A percentile compares a stretch with the other conserved stretches of the same genome.
Conservation (phyloP, 495 filamentous ascomycete genomes). For the Hyaloscypha finlandica region DNA sequence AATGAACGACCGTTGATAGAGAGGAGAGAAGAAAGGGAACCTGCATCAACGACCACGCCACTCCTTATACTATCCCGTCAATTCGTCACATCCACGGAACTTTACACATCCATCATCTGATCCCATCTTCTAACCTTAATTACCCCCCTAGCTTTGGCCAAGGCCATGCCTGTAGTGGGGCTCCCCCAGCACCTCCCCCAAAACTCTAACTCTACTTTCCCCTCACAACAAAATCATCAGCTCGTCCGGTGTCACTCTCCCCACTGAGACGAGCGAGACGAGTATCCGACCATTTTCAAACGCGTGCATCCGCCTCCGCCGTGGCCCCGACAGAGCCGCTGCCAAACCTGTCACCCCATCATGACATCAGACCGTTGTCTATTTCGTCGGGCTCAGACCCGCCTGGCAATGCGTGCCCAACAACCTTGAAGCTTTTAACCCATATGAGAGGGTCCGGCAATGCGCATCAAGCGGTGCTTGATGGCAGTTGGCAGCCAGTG, state of each 20-base stretch:
- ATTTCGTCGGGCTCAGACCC: background rate
- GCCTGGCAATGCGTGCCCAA: background rate
- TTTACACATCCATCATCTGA: conserved; percentile 3
- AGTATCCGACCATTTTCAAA: conserved; percentile 14
- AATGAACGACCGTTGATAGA: conserved; percentile 10
- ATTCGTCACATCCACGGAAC: conserved; percentile 5
- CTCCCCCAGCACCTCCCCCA: background rate
- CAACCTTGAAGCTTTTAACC: background rate
- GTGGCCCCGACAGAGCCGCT: background rate
- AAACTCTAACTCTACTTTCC: conserved; percentile 2
- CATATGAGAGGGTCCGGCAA: conserved; percentile 1
- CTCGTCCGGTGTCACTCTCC: conserved; percentile 5
- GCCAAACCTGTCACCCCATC: background rate
- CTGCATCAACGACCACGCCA: background rate
- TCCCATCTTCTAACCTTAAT: conserved; percentile 13
- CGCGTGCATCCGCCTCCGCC: background rate
- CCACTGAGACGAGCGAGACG: conserved; percentile 7
- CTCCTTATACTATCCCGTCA: conserved; percentile 3
- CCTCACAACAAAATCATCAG: background rate
- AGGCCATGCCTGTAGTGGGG: background rate
- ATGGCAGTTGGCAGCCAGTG: background rate
- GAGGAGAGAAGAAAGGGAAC: conserved; percentile 5
- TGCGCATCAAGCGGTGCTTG: conserved; percentile 3
- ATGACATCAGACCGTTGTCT: background rate
- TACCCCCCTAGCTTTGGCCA: background rate